Evolutionary conservation across 129 eudicot genomes (phyloP).

Genomic region (Logfia minima): DNA sequence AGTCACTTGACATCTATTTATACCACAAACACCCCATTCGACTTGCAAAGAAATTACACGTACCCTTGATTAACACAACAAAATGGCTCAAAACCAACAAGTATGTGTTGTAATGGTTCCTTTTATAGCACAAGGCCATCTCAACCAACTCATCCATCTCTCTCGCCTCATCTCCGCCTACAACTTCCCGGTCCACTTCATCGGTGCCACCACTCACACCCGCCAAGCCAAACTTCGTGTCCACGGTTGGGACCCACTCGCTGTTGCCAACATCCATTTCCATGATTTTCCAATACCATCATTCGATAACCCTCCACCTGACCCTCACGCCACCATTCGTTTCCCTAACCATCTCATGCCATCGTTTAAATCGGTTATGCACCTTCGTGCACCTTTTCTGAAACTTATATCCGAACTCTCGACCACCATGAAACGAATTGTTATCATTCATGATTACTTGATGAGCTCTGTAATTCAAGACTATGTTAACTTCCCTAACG

Average conservation of each 20-base stretch:
- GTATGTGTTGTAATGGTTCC: constrained; percentile 72
- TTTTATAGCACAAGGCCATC: constrained; percentile 77
- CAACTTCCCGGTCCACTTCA: constrained; percentile 58
- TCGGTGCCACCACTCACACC: constrained; percentile 50
- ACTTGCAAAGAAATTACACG: not conserved
- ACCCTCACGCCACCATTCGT: constrained; percentile 40
- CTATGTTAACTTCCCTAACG: constrained; percentile 13
- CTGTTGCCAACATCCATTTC: constrained; percentile 48
- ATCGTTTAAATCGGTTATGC: constrained; percentile 33
- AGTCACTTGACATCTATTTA: not conserved
- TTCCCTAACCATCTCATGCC: constrained; percentile 60
- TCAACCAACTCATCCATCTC: constrained; percentile 79
- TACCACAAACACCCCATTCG: not conserved
- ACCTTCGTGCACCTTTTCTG: constrained; percentile 40
- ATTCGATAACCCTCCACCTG: constrained; percentile 44
- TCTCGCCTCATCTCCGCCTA: constrained; percentile 63
- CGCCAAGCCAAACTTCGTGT: constrained; percentile 59
- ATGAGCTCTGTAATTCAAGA: constrained; percentile 45
- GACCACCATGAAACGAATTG: constrained; percentile 20
- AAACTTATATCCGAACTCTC: constrained; percentile 27
- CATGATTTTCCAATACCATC: constrained; percentile 56
- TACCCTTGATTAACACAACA: not conserved
- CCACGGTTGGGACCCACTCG: constrained; percentile 39
- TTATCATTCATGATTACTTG: constrained; percentile 36
- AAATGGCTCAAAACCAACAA: constrained; percentile 31